Base-by-base conservation (phyloP, 331 rosid species). In the Erythrophleum ivorense region DNA sequence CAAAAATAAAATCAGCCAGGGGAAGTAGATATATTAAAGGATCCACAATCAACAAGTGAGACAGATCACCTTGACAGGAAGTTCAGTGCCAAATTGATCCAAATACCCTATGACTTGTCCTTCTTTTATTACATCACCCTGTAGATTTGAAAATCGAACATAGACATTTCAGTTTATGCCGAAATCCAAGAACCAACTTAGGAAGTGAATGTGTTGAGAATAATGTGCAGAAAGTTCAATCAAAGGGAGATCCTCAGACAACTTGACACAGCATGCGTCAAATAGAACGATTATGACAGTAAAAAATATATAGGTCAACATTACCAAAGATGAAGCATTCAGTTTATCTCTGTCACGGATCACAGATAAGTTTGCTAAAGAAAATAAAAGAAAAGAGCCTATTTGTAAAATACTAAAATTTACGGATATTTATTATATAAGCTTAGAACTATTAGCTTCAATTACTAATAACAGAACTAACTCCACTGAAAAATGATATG, bases 61-160 rank as follows among this genome's bases (percentile, higher is more conserved):
- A 75, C 24, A 76, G 81, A 53, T 80, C 76, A 96, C 99, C 98
- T 90, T 96, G 71, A 96, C 86, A 29, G 99, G 97, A 86, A 94
- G 90, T 85, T 89, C 90, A 65, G 97, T 75, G 78, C 93, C 94
- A 85, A 96, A 91, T 88, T 94, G 99, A 74, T 96, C 97, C 87
- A 94, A 86, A 71, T 94, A 96, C 85, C 98, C 98, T 50, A 96
- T 82, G 69, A 92, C 94, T 80, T 96, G 98, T 71, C 98, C 98
- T 90, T 91, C 92, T 86, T 88, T 94, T 81, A 96, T 94, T 31
- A 91, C 13, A 86, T 89, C 95, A 72, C 98, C 97, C 99, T 95
- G 89, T 60, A 50, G 33, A 78, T 78, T 82, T 71, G 21, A 83
- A 76, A 81, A 84, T 75, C 72, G 76, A 76, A 71, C 69, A 74